A percentile compares a stretch with the other conserved stretches of the same genome.
phyloP scores from a whole-genome alignment of 2,329 filamentous ascomycete genomes.

The Magnaporthales sp. region DNA sequence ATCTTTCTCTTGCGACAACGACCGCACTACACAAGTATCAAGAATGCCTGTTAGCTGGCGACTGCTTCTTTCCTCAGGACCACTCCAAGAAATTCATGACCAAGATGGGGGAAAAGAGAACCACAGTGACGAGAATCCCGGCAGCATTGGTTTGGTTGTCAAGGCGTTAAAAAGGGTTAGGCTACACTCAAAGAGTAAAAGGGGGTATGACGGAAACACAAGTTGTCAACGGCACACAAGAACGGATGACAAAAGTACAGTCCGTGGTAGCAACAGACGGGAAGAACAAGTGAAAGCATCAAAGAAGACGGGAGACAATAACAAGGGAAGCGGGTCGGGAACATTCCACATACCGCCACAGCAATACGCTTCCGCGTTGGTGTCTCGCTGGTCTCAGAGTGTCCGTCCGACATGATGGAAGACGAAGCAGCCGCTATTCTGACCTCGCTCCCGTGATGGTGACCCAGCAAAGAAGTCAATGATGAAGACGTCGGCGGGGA shows the following conservation, averaged over 20 bases:
- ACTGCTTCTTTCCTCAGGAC: background rate
- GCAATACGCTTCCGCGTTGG: conserved; percentile 49
- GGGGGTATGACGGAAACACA: background rate
- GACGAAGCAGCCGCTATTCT: background rate
- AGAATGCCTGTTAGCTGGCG: background rate
- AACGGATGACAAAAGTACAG: background rate
- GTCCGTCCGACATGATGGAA: conserved; percentile 29
- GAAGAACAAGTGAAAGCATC: background rate
- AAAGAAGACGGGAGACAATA: conserved; percentile 5
- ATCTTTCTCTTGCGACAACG: conserved; percentile 93
- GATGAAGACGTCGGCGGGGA: background rate
- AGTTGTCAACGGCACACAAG: background rate
- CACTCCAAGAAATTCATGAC: too few species aligned
- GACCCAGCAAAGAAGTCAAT: background rate
- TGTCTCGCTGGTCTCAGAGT: conserved; percentile 29
- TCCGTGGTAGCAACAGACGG: background rate
- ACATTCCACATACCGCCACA: conserved; percentile 39
- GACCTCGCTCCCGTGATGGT: background rate
- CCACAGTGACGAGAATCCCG: background rate
- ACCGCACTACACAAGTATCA: conserved; percentile 55
- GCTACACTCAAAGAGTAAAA: background rate
- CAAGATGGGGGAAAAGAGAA: background rate
- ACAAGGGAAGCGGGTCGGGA: background rate
- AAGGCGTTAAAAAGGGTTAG: background rate
- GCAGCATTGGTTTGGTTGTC: background rate